Evolutionary conservation across 768 basidiomycete genomes (phyloP), one percentile per base, ranked within the genome.

Genomic region (Rhizopogon salebrosus): DNA sequence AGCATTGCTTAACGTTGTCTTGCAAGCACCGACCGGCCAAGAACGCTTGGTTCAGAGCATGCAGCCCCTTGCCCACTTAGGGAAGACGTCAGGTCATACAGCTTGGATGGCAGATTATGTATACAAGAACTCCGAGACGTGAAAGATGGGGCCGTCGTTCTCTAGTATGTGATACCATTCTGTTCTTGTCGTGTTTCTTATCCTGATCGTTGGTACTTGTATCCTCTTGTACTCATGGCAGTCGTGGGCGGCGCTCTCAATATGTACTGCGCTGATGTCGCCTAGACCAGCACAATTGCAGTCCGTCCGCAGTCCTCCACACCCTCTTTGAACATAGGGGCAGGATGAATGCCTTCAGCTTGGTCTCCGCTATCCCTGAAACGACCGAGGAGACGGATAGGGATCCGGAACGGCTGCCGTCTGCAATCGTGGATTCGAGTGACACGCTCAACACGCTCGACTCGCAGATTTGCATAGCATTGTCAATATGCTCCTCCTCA

Each of bases 221-320:
- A n/a, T n/a, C n/a, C n/a, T n/a, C n/a, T n/a, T n/a, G n/a, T n/a
- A n/a, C n/a, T n/a, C n/a, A n/a, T n/a, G n/a, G n/a, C n/a, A n/a
- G n/a, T 87, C 16, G 67, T 77, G 0, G 60, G 58, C 6, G 70
- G 76, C 7, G 64, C 80, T 8, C 75, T 75, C 10, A 79, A 87
- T 55, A 62, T 85, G 23, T 73, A 70, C 0, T 85, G 77, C 56
- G 72, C 81, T 0, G 74, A 80, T 50, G 65, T 13, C 71, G 74
- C 58, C 56, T 71, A 16, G 9, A 66, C 60, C 26, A 60, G 1
- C 65, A 67, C 20, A 76, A 69, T 38, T 63, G 62, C 0, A 72
- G 70, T 10, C 75, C 80, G 5, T 77, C 80, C 49, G 68, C 83
- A 27, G 72, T 88, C 20, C 67, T 91, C 42, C 74, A 73, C 23